Conservation (phyloP, 768 basidiomycete genomes). For the Lactarius pseudohatsudake region DNA sequence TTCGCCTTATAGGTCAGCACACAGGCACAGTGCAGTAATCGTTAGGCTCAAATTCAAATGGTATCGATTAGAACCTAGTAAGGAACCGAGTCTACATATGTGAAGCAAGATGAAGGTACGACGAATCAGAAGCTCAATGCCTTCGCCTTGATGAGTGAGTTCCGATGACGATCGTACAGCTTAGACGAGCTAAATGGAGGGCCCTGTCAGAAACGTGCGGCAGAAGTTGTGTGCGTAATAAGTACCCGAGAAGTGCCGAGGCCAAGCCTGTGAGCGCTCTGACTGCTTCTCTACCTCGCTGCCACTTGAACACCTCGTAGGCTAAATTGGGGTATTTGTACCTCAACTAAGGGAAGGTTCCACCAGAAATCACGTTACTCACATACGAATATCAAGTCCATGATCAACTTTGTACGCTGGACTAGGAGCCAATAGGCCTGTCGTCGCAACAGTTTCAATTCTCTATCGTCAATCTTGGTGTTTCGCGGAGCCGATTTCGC, state of each 20-base stretch:
- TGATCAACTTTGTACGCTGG: conserved; percentile 65
- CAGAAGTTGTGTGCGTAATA: conserved; percentile 18
- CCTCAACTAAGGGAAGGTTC: conserved; percentile 22
- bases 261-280: conserved; percentile 67
- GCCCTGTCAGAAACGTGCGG: conserved; percentile 23
- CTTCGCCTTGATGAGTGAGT: conserved; percentile 61
- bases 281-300: conserved; percentile 56
- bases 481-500: conserved; percentile 63
- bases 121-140: conserved; percentile 36
- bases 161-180: conserved; percentile 71
- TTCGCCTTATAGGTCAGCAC: conserved; percentile 2
- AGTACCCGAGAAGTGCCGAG: conserved; percentile 72
- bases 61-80: conserved; percentile 16
- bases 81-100: conserved; percentile 21
- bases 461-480: conserved; percentile 64
- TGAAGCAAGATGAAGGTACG: conserved; percentile 17
- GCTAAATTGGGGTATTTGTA: conserved; percentile 42
- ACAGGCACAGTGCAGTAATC: neutral
- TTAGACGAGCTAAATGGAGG: conserved; percentile 58
- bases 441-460: conserved; percentile 62
- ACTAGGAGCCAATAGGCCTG: conserved; percentile 78
- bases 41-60: conserved; percentile 10
- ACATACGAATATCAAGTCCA: conserved; percentile 92
- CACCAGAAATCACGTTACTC: conserved; percentile 33
- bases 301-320: conserved; percentile 74